Evolutionary conservation across 495 filamentous ascomycete species (phyloP), one percentile per base, ranked within the genome.

Genomic region (Trypethelium eluteriae): DNA sequence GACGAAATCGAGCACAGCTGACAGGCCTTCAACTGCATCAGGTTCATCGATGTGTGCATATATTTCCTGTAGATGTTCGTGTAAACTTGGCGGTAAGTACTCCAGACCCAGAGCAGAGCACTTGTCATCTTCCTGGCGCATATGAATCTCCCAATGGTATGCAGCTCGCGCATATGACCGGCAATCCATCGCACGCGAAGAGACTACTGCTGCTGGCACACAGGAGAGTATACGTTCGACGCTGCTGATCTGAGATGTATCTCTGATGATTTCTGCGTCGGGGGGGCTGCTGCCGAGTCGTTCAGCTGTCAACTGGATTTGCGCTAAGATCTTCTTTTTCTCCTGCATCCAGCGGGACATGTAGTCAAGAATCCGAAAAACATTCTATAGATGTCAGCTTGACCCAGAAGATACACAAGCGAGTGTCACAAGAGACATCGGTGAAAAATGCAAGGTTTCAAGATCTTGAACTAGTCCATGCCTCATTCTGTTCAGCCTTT

Each of bases 41-140:
- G 94, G 94, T 71, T 99, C 94, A 69, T 99, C 95, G 63, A 99
- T 97, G 69, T 95, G 87, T 1, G 90, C 92, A 75, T 98, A 99
- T 49, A 97, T 96, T 25, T 92, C 85, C 70, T 97, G 94, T 3
- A 98, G 77, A 38, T 86, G 82, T 70, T 92, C 85, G 70, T 93
- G 85, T 2, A 93, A 79, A 32, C 80, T 78, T 25, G 81, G 71
- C 6, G 73, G 70, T 16, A 78, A 74, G 12, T 77, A 16, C 18
- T 57, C 25, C 50, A 12, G 32, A 38, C n/a, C 18, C 41, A 16
- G 70, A 56, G 46, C 44, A 62, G 53, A 66, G 69, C 9, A 34
- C 44, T 64, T 47, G 38, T 67, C 70, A 72, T 38, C 68, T 63
- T 80, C 76, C 66, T 88, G 84, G 25, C 88, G 85, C 64, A 96